Evolutionary conservation across 345 rosid species (phyloP).

Genomic region (Corchorus capsularis): DNA sequence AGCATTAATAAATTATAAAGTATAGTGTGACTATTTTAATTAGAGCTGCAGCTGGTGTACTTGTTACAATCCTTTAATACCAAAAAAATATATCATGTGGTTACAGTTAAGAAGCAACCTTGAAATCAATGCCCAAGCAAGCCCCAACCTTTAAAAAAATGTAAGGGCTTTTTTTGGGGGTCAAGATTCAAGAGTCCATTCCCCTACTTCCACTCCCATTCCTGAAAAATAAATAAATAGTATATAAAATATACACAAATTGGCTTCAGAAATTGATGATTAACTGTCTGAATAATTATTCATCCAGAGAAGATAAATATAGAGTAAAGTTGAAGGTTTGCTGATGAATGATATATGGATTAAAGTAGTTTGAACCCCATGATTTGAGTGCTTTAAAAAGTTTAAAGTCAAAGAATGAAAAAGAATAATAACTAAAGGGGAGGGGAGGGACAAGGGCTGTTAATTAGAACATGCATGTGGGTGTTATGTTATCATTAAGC

Average conservation of each 20-base stretch:
- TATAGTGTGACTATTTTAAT: constrained; percentile 33
- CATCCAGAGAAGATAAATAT: background rate
- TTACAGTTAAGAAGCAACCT: constrained; percentile 46
- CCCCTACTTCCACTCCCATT: background rate
- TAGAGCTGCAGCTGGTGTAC: constrained; percentile 33
- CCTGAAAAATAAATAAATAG: too few relatives aligned
- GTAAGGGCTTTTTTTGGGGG: background rate
- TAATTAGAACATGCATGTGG: constrained; percentile 24
- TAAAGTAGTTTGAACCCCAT: constrained; percentile 11
- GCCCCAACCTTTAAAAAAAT: background rate
- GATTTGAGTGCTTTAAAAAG: constrained; percentile 20
- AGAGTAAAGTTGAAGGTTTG: constrained; percentile 4
- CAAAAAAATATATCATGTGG: constrained; percentile 34
- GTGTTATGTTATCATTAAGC: constrained; percentile 18
- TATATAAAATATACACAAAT: background rate
- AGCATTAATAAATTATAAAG: background rate
- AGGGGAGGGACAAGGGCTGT: constrained; percentile 7
- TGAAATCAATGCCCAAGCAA: constrained; percentile 34
- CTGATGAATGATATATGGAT: background rate
- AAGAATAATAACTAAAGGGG: background rate
- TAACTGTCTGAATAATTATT: background rate
- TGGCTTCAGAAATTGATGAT: background rate
- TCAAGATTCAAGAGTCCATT: constrained; percentile 19
- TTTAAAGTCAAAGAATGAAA: background rate
- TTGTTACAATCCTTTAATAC: constrained; percentile 23